Percentiles rank a stretch among this genome's conserved stretches.
phyloP scores from a whole-genome alignment of 75 land plant species.

The Cupressus sempervirens region DNA sequence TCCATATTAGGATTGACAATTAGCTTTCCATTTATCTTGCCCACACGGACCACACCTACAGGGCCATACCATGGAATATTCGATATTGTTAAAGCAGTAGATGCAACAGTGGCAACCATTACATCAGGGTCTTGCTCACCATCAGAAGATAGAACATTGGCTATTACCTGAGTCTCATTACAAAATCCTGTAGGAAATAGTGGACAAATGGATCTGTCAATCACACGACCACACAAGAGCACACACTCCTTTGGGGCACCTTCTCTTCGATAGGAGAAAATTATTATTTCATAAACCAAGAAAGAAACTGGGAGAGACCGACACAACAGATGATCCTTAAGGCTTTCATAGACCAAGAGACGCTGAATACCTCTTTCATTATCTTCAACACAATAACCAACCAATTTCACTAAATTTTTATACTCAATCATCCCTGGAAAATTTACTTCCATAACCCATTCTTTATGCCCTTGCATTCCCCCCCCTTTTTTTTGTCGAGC shows the following conservation, averaged over 20 bases:
- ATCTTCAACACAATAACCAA: conserved; percentile 83
- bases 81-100: conserved; percentile 90
- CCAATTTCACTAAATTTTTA: conserved; percentile 66
- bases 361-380: conserved; percentile 84
- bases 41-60: conserved; percentile 82
- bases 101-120: conserved; percentile 92
- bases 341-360: conserved; percentile 71
- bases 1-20: conserved; percentile 90
- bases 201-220: conserved; percentile 87
- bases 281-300: no score
- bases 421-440: conserved; percentile 68
- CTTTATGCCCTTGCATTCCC: conserved; percentile 88
- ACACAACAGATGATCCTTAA: conserved; percentile 50
- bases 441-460: conserved; percentile 79
- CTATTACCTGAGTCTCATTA: conserved; percentile 79
- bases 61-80: conserved; percentile 97
- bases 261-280: no score
- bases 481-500: no score
- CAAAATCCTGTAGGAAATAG: conserved; percentile 87
- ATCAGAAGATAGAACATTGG: conserved; percentile 87
- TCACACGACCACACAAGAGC: conserved; percentile 86
- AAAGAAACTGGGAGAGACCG: conserved; percentile 29
- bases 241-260: conserved; percentile 96
- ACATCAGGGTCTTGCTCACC: conserved; percentile 98
- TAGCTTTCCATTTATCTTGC: conserved; percentile 71